Evolutionary conservation across 495 filamentous ascomycete genomes (phyloP), one percentile per base, ranked within the genome.

Genomic region (Aspergillus baeticus): DNA sequence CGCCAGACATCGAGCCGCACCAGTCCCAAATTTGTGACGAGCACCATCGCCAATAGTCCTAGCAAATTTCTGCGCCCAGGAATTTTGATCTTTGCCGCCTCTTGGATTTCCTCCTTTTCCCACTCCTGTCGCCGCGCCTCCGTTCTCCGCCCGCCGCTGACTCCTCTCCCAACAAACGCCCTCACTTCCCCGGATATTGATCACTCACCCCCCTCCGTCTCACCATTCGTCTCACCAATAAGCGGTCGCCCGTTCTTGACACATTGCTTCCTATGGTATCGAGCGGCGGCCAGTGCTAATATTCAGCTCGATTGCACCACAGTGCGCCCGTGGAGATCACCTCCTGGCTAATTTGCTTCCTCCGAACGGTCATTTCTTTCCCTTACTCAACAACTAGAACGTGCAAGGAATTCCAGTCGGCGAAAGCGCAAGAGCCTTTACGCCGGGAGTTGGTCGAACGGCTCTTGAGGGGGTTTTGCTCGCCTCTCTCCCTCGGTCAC

Each of bases 31-130:
- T 26, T 21, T 43, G 8, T 14, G 41, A 22, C 41, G 6, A 18
- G 6, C 10, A 41, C n/a, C 38, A 5, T 41, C 38, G 21, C 26
- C 42, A 45, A 45, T 45, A 45, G 44, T n/a, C 13, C 26, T 14
- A 47, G 26, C 44, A 47, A 47, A 47, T 47, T n/a, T 47, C 44
- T 47, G 26, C 44, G 29, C 42, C 42, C 35, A 14, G 26, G 42
- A 31, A 45, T 45, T 45, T 45, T 45, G 42, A 23, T n/a, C 42
- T 33, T 47, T 47, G 44, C 44, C 44, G 23, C 29, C 44, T 15
- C 10, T n/a, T 15, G 35, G 26, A 29, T 63, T 59, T 54, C 48
- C 57, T 51, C 56, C 56, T 54, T 57, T 55, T 58, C 55, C 55
- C 61, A 26, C 44, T 55, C 26, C 26, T 29, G 26, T 29, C 26